phyloP scores from a whole-genome alignment of 2,329 filamentous ascomycete species.

The Fusarium sp. region DNA sequence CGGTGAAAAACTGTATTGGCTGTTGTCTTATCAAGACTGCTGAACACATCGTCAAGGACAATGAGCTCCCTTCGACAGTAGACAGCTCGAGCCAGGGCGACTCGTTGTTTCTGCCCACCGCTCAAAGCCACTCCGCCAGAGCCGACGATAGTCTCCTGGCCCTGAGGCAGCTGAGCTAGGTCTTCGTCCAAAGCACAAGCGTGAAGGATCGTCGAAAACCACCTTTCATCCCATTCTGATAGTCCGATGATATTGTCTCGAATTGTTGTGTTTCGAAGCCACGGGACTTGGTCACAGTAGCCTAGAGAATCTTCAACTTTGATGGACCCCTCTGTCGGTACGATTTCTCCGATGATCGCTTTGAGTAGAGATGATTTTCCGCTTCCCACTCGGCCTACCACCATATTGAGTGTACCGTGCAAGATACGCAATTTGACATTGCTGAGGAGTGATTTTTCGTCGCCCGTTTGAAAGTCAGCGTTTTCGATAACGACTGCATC shows the following conservation, averaged over 20 bases:
- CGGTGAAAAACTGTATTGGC: conserved; percentile 57
- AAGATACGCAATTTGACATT: conserved; percentile 45
- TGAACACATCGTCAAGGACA: conserved; percentile 63
- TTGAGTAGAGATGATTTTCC: conserved; percentile 59
- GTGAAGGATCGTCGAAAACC: conserved; percentile 50
- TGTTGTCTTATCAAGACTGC: conserved; percentile 61
- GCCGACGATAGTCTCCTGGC: conserved; percentile 56
- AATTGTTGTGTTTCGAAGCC: conserved; percentile 59
- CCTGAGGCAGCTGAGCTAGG: conserved; percentile 49
- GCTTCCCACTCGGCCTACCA: conserved; percentile 59
- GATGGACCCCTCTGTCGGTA: conserved; percentile 47
- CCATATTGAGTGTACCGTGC: conserved; percentile 50
- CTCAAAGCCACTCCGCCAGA: conserved; percentile 59
- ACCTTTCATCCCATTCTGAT: conserved; percentile 46
- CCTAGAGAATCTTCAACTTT: conserved; percentile 49
- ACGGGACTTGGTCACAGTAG: conserved; percentile 61
- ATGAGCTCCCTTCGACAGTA: conserved; percentile 57
- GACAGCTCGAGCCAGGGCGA: conserved; percentile 62
- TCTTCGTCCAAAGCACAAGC: conserved; percentile 56
- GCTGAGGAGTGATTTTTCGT: conserved; percentile 40
- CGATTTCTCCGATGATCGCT: conserved; percentile 55
- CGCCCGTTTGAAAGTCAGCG: conserved; percentile 31
- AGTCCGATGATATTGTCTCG: conserved; percentile 56
- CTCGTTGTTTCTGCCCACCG: conserved; percentile 60
- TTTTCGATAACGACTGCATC: conserved; percentile 6